phyloP scores from a whole-genome alignment of 768 basidiomycete genomes.

The Melanogaster broomeanus region DNA sequence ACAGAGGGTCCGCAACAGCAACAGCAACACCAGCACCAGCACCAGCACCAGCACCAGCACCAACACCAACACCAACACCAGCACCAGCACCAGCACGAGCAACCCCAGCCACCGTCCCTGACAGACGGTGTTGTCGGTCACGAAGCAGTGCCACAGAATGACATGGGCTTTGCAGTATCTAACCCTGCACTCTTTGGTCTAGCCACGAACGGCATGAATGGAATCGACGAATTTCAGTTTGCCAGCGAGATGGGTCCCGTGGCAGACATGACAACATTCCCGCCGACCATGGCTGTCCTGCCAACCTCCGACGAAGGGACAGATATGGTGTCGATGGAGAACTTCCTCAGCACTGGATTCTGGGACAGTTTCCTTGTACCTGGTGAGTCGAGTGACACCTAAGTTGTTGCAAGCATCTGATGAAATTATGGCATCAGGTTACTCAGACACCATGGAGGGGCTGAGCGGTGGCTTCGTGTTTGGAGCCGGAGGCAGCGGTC shows the following conservation, averaged over 20 bases:
- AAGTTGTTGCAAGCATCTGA: slow-evolving; percentile 1
- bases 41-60: slow-evolving; percentile 16
- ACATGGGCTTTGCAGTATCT: slow-evolving; percentile 25
- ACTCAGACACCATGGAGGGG: slow-evolving; percentile 78
- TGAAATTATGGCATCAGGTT: slow-evolving; percentile 48
- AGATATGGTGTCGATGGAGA: slow-evolving; percentile 76
- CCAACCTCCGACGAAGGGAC: slow-evolving; percentile 41
- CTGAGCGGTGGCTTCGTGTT: slow-evolving; percentile 85
- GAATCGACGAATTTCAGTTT: slow-evolving; percentile 64
- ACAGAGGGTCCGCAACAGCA: slow-evolving; percentile 32
- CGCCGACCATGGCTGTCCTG: slow-evolving; percentile 77
- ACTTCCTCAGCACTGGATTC: slow-evolving; percentile 74
- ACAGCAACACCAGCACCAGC: slow-evolving; percentile 16
- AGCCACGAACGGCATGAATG: slow-evolving; percentile 16
- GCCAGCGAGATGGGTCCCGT: slow-evolving; percentile 85
- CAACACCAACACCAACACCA: slow-evolving; percentile 9
- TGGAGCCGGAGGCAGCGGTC: slow-evolving; percentile 78
- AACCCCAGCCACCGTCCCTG: slow-evolving; percentile 17
- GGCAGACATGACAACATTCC: slow-evolving; percentile 80
- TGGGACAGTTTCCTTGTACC: slow-evolving; percentile 90
- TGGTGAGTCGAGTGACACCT: slow-evolving; percentile 47
- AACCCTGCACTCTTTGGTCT: slow-evolving; percentile 19
- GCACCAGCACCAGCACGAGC: slow-evolving; percentile 16
- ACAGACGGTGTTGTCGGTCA: slow-evolving; percentile 20
- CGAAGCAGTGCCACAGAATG: slow-evolving; percentile 22